Base-by-base conservation (phyloP, 2,329 filamentous ascomycete species). In the Venturia carpophila region DNA sequence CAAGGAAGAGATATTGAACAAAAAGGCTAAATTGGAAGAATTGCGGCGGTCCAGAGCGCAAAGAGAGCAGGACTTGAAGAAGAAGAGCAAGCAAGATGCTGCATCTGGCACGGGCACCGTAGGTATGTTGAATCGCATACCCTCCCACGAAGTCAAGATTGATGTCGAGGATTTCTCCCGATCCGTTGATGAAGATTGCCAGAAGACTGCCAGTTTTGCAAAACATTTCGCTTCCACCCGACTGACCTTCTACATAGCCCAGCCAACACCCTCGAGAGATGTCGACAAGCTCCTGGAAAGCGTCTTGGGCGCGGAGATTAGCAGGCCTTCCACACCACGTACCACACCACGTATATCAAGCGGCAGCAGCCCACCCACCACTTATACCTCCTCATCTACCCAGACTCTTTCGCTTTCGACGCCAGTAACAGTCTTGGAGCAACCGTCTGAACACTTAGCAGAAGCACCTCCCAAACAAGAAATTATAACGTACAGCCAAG, bases 21-120 rank as follows among this genome's bases (percentile, higher is more conserved):
- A 99, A 80, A 93, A 91, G 82, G 93, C 92, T 68, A 97, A 94
- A 82, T 91, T 99, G 72, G 92, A 91, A 62, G 94, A 97, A 83
- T 84, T 99, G 69, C 97, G 96, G 80, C 86, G 90, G 68, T 92
- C 97, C 79, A 86, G 94, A 71, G 92, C 95, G 75, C 80, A 93
- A 71, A 85, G 92, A 67, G 85, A 90, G 69, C 90, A 84, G 74
- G 90, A 95, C 74, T 86, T 90, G 71, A 85, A 82, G 67, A 85
- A 82, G 67, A 84, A 83, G 68, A 86, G 81, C 70, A 85, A 91
- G 70, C 84, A 87, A 72, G 89, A 86, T 74, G 80, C 87, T 71
- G 27, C 45, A 17, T 34, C 37, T 17, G 19, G 30, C 43, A n/a
- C 61, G 19, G 65, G 66, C 34, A 45, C 66, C 49, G 21, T 58